These are phyloP conservation scores for Penicillium janthinellum DNA, from an alignment of 2,329 filamentous ascomycete genomes.

Conservation along the genomic window DNA sequence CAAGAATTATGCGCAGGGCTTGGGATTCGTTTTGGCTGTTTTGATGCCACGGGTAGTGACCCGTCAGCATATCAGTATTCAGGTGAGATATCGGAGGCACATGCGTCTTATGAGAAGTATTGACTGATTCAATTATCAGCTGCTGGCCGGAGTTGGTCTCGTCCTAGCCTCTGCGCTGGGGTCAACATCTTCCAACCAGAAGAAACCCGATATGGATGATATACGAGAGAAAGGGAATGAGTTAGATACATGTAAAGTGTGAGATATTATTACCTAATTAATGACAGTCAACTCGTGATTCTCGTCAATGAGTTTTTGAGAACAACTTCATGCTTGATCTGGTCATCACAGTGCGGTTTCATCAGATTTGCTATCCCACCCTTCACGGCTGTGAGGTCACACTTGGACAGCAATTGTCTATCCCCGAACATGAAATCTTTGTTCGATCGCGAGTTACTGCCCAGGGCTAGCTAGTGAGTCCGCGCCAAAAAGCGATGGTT, in stretches of 20 bases:
- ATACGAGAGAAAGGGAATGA: neutral
- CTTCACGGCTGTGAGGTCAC: too few species aligned
- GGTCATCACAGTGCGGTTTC: too few species aligned
- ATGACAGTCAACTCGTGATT: neutral
- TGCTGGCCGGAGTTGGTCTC: neutral
- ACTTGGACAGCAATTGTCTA: too few species aligned
- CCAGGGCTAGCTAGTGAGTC: too few species aligned
- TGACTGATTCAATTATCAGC: neutral
- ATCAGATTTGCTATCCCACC: too few species aligned
- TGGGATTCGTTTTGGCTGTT: constrained; percentile 4
- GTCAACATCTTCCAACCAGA: neutral
- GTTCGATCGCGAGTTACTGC: too few species aligned
- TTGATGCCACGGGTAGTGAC: neutral
- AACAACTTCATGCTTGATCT: too few species aligned
- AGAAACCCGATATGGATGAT: neutral
- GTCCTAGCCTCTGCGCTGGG: neutral
- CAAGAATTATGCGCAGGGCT: constrained; percentile 5
- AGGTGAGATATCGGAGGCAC: neutral
- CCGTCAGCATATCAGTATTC: neutral
- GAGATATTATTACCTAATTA: neutral
- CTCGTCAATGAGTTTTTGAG: too few species aligned
- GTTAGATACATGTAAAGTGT: neutral
- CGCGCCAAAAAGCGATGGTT: too few species aligned
- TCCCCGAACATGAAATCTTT: too few species aligned
- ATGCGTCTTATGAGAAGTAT: neutral